Evolutionary conservation across 2,329 filamentous ascomycete genomes (phyloP), one percentile per base, ranked within the genome.

Genomic region (Exutisphaerella laricina): DNA sequence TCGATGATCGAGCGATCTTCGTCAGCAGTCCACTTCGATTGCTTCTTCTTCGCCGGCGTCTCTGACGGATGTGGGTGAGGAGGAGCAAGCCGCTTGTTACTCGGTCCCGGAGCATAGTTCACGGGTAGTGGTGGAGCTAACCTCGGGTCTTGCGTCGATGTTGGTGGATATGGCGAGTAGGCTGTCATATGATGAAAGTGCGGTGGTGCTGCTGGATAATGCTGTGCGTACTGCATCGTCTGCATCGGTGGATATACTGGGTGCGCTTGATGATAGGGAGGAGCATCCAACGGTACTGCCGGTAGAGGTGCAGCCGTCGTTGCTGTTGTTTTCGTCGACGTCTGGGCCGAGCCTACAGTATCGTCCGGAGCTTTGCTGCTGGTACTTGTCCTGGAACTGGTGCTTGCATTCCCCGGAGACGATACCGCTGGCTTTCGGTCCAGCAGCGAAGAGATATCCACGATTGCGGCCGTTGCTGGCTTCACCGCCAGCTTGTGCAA

Each of bases 1-100:
- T 94, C 86, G 58, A 96, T 95, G 57, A 95, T 95, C 36, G 92
- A 71, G n/a, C 85, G 80, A 66, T 97, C 88, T 65, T 97, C 90
- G 49, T 96, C 88, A 1, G 84, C 75, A 4, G 87, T 94, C 92
- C 92, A 97, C 67, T 97, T 97, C 62, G 87, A 94, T 66, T 96
- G 88, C 69, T 90, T 94, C 69, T 90, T 94, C 71, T 92, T 94
- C 23, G 87, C 85, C 14, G 86, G 87, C 26, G 82, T 84, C 55
- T 71, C 71, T 26, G 65, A 63, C 2, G 72, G 66, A 50, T 72
- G 71, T 4, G 70, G 63, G 7, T 70, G 65, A 31, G 70, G 65
- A 38, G 72, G 64, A 33, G 66, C 62, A 30, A 69, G 49, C 36
- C 67, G 60, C 50, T 69, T 68, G 53, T 58, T 65, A 49, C 55